Percentiles rank a stretch among this genome's conserved stretches.
Conservation (phyloP, 2,329 filamentous ascomycete species). For the Fusarium lateritium region DNA sequence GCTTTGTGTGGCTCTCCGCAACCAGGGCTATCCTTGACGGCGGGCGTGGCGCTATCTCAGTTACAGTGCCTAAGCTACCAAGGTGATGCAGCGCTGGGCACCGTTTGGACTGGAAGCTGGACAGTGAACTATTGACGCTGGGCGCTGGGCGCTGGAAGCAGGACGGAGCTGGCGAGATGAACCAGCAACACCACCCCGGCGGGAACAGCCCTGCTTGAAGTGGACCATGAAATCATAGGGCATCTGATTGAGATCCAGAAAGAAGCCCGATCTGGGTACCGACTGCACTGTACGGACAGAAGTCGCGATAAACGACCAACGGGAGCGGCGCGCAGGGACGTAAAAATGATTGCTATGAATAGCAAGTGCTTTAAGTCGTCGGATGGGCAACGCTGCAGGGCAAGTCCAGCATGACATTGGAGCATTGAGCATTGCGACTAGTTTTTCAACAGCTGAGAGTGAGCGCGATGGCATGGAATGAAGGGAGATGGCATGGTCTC, state of each 20-base stretch:
- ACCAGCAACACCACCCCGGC: slow-evolving; percentile 43
- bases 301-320: slow-evolving; percentile 25
- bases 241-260: slow-evolving; percentile 45
- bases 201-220: slow-evolving; percentile 43
- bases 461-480: slow-evolving; percentile 23
- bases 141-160: slow-evolving; percentile 45
- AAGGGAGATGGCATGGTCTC: slow-evolving; percentile 18
- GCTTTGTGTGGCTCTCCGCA: slow-evolving; percentile 41
- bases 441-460: slow-evolving; percentile 8
- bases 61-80: slow-evolving; percentile 22
- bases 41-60: slow-evolving; percentile 45
- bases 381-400: not conserved
- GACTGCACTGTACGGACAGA: slow-evolving; percentile 25
- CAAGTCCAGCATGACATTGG: slow-evolving; percentile 19
- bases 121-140: slow-evolving; percentile 28
- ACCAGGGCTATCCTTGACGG: slow-evolving; percentile 46
- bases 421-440: slow-evolving; percentile 15
- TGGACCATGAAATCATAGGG: slow-evolving; percentile 52
- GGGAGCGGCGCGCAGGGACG: slow-evolving; percentile 33
- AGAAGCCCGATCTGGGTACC: slow-evolving; percentile 44
- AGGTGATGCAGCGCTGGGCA: slow-evolving; percentile 36
- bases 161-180: slow-evolving; percentile 47
- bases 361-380: slow-evolving; percentile 18
- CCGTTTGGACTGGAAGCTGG: slow-evolving; percentile 36
- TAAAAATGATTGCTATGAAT: slow-evolving; percentile 12